phyloP scores from a whole-genome alignment of 1,284 basidiomycete species.

The Amylostereum areolatum region DNA sequence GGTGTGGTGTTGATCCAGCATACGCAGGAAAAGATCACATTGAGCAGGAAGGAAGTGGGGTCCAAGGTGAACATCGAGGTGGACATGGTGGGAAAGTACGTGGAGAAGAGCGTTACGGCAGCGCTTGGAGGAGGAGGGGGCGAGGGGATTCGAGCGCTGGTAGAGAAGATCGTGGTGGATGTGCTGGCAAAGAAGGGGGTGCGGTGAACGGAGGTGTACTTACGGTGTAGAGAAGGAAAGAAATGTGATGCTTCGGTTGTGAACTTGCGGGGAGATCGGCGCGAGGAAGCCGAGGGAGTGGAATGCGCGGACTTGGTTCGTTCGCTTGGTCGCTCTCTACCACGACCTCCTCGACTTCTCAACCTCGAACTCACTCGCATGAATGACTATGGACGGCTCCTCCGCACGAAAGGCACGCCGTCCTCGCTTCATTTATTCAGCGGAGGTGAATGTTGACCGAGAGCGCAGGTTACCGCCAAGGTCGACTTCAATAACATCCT shows the following conservation, averaged over 20 bases:
- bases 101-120: constrained; percentile 75
- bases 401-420: too few relatives aligned
- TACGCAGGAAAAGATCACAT: constrained; percentile 85
- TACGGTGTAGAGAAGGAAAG: too few relatives aligned
- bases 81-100: constrained; percentile 89
- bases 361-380: too few relatives aligned
- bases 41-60: constrained; percentile 73
- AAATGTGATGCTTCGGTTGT: too few relatives aligned
- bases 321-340: too few relatives aligned
- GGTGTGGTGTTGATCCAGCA: constrained; percentile 95
- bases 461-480: constrained; percentile 27
- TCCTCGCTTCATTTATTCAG: too few relatives aligned
- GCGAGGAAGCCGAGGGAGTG: too few relatives aligned
- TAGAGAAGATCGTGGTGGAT: constrained; percentile 71
- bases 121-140: constrained; percentile 60
- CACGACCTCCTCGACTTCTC: too few relatives aligned
- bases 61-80: constrained; percentile 92
- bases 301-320: too few relatives aligned
- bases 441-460: background rate
- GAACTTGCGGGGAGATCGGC: too few relatives aligned
- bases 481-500: constrained; percentile 21
- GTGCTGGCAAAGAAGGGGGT: constrained; percentile 50
- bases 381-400: too few relatives aligned
- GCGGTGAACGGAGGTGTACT: background rate
- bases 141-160: constrained; percentile 48